These are phyloP conservation scores for Pythium phragmiticola DNA, from an alignment of 352 stramenopile species.

Conservation along the genomic window DNA sequence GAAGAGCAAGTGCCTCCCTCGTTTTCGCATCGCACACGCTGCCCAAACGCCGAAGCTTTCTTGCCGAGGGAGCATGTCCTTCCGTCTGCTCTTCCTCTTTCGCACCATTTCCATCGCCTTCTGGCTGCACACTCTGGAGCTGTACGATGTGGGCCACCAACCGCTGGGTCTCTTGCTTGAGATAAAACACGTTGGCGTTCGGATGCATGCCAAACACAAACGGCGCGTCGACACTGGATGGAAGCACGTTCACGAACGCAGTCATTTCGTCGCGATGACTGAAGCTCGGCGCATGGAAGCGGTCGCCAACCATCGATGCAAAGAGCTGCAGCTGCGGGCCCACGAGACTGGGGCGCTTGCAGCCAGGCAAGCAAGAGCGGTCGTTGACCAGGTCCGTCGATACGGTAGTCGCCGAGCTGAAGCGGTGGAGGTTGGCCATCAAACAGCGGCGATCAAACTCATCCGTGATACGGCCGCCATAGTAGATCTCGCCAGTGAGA, in stretches of 20 bases:
- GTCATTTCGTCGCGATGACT: conserved; percentile 36
- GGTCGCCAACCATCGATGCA: conserved; percentile 26
- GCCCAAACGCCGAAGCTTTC: not conserved
- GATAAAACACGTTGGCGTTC: conserved; percentile 73
- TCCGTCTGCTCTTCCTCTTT: conserved; percentile 10
- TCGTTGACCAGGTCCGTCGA: not conserved
- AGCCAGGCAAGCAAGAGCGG: not conserved
- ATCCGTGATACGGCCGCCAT: conserved; percentile 78
- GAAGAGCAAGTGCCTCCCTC: conserved; percentile 12
- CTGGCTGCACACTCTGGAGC: conserved; percentile 32
- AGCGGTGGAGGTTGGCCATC: conserved; percentile 61
- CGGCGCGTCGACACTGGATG: conserved; percentile 43
- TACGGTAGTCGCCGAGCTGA: conserved; percentile 42
- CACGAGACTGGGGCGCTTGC: not conserved
- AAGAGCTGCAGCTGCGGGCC: conserved; percentile 18
- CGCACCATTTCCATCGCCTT: not conserved
- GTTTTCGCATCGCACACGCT: not conserved
- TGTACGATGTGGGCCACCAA: conserved; percentile 40
- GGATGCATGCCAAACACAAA: conserved; percentile 84
- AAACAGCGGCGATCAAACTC: conserved; percentile 78
- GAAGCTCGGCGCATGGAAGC: conserved; percentile 52
- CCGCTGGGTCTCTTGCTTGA: conserved; percentile 51
- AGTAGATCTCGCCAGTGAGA: conserved; percentile 80
- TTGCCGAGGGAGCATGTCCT: not conserved
- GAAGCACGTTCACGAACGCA: conserved; percentile 47